Base-by-base conservation (phyloP, 306 rosid species). In the Cucurbita maxima region DNA sequence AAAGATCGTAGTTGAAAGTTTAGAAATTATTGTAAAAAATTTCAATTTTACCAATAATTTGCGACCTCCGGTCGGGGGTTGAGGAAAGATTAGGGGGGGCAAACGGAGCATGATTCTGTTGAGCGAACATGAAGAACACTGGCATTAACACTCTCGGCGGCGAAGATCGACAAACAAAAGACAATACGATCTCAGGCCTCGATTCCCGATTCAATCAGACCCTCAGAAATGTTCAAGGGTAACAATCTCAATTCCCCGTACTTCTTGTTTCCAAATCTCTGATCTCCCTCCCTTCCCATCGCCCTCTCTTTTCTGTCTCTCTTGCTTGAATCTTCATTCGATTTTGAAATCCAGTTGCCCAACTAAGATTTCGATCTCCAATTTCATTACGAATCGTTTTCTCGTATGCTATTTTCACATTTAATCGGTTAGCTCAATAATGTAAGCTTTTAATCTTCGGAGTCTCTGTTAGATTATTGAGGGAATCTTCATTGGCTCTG, bases 151-250 rank as follows among this genome's bases (percentile, higher is more conserved):
- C 72, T 78, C 52, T 50, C 66, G 55, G 61, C 45, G 84, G 82
- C 73, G 87, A 88, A 75, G 83, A 85, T 77, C 87, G 48, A 60
- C 82, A 66, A 20, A 76, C 25, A 54, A 84, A 89, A 82, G 92
- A 85, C 64, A 67, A 76, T 58, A 2, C 91, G 54, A 18, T 80
- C 37, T 82, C 87, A 69, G 79, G 78, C 76, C 77, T 76, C 2
- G 98, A 90, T 75, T 87, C 97, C 34, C 87, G 98, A 80, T 90
- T 93, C 84, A 90, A 81, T 66, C 98, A 93, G 82, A 93, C 97
- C 77, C 96, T 93, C 80, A 76, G 92, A 74, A 90, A 85, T 85
- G 98, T 93, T 60, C 98, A 90, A 87, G 96, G 98, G 97, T 90
- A 81, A 47, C 19, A 58, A 34, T 77, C 41, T 12, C 54, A 22